Conservation (phyloP, 371 early-diverging fungal genomes). For the Apophysomyces ossiformis region DNA sequence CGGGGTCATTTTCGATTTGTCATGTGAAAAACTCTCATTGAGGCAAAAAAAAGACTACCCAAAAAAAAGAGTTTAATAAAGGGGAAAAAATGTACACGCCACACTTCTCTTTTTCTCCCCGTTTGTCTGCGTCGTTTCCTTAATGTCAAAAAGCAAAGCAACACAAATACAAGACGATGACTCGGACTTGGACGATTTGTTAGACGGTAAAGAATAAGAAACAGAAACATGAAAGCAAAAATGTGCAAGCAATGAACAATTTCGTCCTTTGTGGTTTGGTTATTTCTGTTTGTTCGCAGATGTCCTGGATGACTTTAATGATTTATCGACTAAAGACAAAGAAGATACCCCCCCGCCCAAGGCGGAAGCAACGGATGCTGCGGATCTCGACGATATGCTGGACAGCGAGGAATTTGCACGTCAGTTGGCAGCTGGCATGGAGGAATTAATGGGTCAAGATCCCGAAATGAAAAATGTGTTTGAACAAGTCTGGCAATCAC, state of each 20-base stretch:
- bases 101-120: conserved; percentile 8
- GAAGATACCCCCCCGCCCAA: conserved; percentile 10
- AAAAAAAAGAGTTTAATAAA: no score
- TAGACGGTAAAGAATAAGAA: conserved; percentile 52
- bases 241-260: not conserved
- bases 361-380: conserved; percentile 21
- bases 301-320: conserved; percentile 56
- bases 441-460: conserved; percentile 66
- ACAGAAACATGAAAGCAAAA: not conserved
- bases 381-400: conserved; percentile 45
- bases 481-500: conserved; percentile 63
- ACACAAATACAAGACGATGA: conserved; percentile 43
- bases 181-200: conserved; percentile 68
- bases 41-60: not conserved
- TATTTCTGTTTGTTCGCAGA: conserved; percentile 33
- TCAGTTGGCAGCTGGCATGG: conserved; percentile 79
- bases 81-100: not conserved
- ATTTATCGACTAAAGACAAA: conserved; percentile 19
- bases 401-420: conserved; percentile 79
- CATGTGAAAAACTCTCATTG: not conserved
- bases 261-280: not conserved
- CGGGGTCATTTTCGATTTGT: no score
- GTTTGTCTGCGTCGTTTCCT: not conserved
- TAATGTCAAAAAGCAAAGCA: conserved; percentile 21
- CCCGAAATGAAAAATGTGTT: conserved; percentile 65